Evolutionary conservation across 768 basidiomycete genomes (phyloP), one percentile per base, ranked within the genome.

Genomic region (Pisolithus orientalis): DNA sequence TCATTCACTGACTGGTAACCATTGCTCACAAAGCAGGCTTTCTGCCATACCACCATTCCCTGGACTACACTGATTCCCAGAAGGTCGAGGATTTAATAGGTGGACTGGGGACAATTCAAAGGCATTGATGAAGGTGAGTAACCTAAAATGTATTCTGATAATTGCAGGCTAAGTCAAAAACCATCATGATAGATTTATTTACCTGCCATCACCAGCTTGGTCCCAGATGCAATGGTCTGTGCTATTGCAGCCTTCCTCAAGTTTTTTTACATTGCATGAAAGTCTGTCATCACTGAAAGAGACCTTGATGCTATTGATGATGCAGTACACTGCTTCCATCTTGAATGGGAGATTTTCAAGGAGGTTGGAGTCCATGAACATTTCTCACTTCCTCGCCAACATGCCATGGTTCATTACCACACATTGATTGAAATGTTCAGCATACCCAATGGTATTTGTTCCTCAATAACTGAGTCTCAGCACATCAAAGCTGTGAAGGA

Each of bases 31-130:
- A 5, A 17, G 16, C 47, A 68, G 65, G 28, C 66, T 67, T 34
- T 56, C 68, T 4, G 64, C 57, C 2, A 64, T 57, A 1, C 62
- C 67, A 1, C 44, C 54, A 0, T 71, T 67, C 49, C 52, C 65
- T 1, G 68, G 64, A 1, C 57, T 71, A 5, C 57, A 60, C 9
- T 48, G 59, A 4, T 71, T 72, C 48, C 62, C 58, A n/a, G 52
- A 70, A 40, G 68, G 71, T 9, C 51, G 53, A 1, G 52, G 58
- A 4, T 70, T 70, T 25, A 43, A 43, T 2, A 69, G 70, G 44
- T 72, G 71, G 71, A 71, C 65, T 0, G 71, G 68, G 5, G 62
- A 70, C 49, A 68, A 71, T 44, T 72, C 66, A 3, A 72, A 72
- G 40, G 70, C 63, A 0, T 53, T 70, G 4, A 71, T 43, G 42